Evolutionary conservation across 495 filamentous ascomycete species (phyloP).

Genomic region (Penicillium ucsense): DNA sequence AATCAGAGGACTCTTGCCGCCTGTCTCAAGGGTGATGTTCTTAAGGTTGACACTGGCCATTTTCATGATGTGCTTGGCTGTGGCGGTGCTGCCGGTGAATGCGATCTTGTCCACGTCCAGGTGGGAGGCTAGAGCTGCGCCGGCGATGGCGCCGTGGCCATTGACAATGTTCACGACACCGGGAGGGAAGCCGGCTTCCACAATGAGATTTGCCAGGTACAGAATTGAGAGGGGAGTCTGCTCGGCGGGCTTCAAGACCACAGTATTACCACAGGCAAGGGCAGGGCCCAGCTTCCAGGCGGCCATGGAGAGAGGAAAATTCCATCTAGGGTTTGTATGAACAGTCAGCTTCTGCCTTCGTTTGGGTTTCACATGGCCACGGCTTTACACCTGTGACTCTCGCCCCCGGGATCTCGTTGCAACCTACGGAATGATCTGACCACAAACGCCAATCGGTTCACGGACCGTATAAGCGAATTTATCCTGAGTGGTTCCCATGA

Average conservation of each 20-base stretch:
- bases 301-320: constrained; percentile 71
- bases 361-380: neutral
- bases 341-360: neutral
- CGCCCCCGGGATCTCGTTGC: no score
- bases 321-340: constrained; percentile 42
- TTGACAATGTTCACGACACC: constrained; percentile 85
- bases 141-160: constrained; percentile 64
- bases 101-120: constrained; percentile 75
- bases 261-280: constrained; percentile 54
- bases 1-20: constrained; percentile 75
- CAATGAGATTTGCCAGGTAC: constrained; percentile 66
- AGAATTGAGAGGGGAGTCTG: constrained; percentile 81
- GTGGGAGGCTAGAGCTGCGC: constrained; percentile 68
- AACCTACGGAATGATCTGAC: constrained; percentile 73
- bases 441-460: constrained; percentile 82
- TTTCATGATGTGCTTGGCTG: constrained; percentile 82
- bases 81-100: constrained; percentile 77
- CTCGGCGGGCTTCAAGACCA: constrained; percentile 84
- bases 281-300: constrained; percentile 73
- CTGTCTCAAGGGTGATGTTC: constrained; percentile 59
- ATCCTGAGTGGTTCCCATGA: constrained; percentile 65
- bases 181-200: constrained; percentile 81
- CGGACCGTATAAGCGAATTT: constrained; percentile 86
- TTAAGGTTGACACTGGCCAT: constrained; percentile 52
- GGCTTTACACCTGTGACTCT: neutral